phyloP scores from a whole-genome alignment of 2,329 filamentous ascomycete genomes.

The Fusarium cyanostomum region DNA sequence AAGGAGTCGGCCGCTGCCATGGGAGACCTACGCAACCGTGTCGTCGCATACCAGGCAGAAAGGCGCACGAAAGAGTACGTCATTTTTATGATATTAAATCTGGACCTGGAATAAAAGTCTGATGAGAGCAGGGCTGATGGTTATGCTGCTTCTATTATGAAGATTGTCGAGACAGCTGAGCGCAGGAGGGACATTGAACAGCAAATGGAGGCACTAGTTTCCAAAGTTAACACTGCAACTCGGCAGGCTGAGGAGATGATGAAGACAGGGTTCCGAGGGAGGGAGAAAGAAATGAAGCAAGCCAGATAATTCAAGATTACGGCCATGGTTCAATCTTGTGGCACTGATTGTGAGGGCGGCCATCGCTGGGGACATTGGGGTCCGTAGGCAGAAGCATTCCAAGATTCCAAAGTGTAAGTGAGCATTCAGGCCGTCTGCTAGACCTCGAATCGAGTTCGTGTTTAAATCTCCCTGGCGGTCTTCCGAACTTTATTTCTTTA shows the following conservation, averaged over 20 bases:
- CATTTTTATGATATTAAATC: not conserved
- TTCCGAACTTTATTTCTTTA: not conserved
- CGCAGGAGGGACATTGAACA: constrained; percentile 42
- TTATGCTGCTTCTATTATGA: constrained; percentile 24
- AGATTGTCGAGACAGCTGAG: constrained; percentile 37
- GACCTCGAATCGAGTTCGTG: not conserved
- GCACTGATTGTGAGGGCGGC: not conserved
- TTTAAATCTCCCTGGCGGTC: not conserved
- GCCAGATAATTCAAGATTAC: not conserved
- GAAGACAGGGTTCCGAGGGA: constrained; percentile 41
- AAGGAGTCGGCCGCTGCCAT: constrained; percentile 39
- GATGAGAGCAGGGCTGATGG: constrained; percentile 25
- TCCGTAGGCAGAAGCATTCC: too few species aligned
- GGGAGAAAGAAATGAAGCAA: constrained; percentile 39
- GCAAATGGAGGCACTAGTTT: constrained; percentile 41
- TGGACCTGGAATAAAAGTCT: not conserved
- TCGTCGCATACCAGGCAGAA: constrained; percentile 36
- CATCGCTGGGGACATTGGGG: not conserved
- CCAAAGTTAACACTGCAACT: constrained; percentile 28
- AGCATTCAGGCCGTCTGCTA: not conserved
- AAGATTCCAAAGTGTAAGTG: too few species aligned
- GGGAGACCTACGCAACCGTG: constrained; percentile 37
- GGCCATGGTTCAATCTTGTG: not conserved
- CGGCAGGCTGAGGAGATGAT: constrained; percentile 45
- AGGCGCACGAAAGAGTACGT: constrained; percentile 38